Conservation (phyloP, 768 basidiomycete species). For the Pleurotus platypus region DNA sequence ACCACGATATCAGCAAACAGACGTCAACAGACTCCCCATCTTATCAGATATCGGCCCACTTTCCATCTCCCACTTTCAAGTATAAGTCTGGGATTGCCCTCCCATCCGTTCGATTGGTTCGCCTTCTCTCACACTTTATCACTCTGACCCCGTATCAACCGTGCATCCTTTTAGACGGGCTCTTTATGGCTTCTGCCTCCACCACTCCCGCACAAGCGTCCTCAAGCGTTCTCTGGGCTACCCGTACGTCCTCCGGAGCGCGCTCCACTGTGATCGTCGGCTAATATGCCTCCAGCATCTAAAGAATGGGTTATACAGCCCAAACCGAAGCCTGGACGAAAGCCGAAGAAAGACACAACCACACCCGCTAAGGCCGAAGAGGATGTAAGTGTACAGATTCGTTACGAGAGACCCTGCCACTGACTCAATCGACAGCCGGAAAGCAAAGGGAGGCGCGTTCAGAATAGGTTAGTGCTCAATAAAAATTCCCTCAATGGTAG, state of each 20-base stretch:
- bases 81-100: neutral
- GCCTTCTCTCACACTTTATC: conserved; percentile 15
- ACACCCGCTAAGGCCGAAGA: conserved; percentile 34
- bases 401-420: neutral
- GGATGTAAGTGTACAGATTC: conserved; percentile 40
- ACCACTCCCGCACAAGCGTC: conserved; percentile 30
- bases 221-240: conserved; percentile 70
- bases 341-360: conserved; percentile 70
- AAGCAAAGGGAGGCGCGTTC: conserved; percentile 64
- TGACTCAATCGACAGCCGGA: conserved; percentile 33
- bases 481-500: conserved; percentile 3
- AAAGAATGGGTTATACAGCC: conserved; percentile 88
- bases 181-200: conserved; percentile 1
- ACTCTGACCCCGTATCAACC: conserved; percentile 8
- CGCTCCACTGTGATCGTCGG: no score
- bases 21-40: neutral
- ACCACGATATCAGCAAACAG: neutral
- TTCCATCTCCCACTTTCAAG: conserved; percentile 8
- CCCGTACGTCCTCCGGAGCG: conserved; percentile 39
- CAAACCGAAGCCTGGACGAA: conserved; percentile 83
- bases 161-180: neutral
- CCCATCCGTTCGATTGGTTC: conserved; percentile 5
- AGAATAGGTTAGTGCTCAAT: conserved; percentile 56
- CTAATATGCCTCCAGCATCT: conserved; percentile 50
- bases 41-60: conserved; percentile 9